These are phyloP conservation scores for Trichothecium sympodiale DNA, from an alignment of 2,329 filamentous ascomycete genomes.

Conservation along the genomic window DNA sequence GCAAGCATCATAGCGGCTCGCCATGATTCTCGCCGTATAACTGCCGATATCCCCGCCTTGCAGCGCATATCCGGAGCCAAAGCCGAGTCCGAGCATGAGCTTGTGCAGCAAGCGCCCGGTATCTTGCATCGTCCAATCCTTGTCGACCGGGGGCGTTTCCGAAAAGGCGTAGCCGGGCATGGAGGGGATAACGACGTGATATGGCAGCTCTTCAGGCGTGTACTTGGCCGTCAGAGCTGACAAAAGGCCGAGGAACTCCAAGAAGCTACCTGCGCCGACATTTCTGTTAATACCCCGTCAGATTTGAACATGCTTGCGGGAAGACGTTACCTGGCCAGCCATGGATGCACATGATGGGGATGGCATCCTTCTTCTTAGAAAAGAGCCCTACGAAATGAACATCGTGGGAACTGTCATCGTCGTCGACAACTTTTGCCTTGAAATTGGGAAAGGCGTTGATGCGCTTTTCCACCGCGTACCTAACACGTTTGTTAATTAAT, in stretches of 20 bases:
- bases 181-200: slow-evolving; percentile 6
- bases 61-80: slow-evolving; percentile 4
- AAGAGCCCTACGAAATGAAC: slow-evolving; percentile 1
- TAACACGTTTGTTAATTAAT: neutral
- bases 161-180: slow-evolving; percentile 7
- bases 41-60: slow-evolving; percentile 7
- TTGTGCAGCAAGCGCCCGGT: slow-evolving; percentile 2
- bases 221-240: slow-evolving; percentile 3
- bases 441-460: slow-evolving; percentile 1
- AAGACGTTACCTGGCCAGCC: slow-evolving; percentile 6
- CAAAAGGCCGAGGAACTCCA: slow-evolving; percentile 5
- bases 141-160: slow-evolving; percentile 4
- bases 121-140: slow-evolving; percentile 2
- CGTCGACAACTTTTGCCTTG: neutral
- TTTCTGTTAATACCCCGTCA: no score
- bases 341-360: slow-evolving; percentile 6
- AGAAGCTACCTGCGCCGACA: no score
- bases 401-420: neutral
- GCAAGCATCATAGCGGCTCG: neutral
- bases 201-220: slow-evolving; percentile 5
- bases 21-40: neutral
- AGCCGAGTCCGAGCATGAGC: slow-evolving; percentile 6
- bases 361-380: slow-evolving; percentile 6
- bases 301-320: no score
- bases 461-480: neutral